Conservation (phyloP, 192 early-diverging fungal species). For the Podila verticillata region DNA sequence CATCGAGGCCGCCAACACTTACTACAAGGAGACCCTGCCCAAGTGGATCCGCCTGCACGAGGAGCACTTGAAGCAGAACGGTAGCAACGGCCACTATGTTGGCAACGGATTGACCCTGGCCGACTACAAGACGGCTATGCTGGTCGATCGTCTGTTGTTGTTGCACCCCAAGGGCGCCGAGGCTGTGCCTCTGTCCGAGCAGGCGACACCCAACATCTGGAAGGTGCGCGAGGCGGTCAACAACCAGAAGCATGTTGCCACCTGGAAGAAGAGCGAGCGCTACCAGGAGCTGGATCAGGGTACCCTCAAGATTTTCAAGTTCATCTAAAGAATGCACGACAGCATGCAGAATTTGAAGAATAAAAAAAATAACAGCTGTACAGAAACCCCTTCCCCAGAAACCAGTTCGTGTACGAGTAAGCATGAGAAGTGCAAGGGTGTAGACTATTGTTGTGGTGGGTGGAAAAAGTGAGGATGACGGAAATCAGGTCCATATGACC, state of each 20-base stretch:
- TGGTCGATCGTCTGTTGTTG: conserved; percentile 18
- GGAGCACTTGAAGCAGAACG: conserved; percentile 58
- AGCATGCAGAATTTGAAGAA: not conserved
- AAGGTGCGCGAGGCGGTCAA: conserved; percentile 36
- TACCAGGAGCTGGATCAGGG: conserved; percentile 15
- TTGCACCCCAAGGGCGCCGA: conserved; percentile 20
- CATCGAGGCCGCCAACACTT: conserved; percentile 26
- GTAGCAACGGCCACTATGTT: conserved; percentile 65
- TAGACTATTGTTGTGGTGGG: too few species aligned
- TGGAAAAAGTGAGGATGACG: too few species aligned
- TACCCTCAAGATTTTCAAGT: conserved; percentile 14
- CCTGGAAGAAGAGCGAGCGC: conserved; percentile 9
- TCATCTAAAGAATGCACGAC: not conserved
- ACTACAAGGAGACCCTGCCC: conserved; percentile 10
- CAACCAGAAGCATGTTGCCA: conserved; percentile 7
- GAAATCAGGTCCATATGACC: too few species aligned
- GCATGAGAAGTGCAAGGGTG: too few species aligned
- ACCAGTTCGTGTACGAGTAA: too few species aligned
- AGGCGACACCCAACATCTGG: conserved; percentile 35
- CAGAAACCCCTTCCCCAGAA: too few species aligned
- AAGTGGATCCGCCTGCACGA: conserved; percentile 49
- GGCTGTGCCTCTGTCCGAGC: conserved; percentile 15
- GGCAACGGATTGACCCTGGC: conserved; percentile 51
- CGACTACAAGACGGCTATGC: conserved; percentile 46
- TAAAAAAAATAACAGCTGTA: not conserved